These are phyloP conservation scores for Chaetomium sp. DNA, from an alignment of 2,329 filamentous ascomycete genomes.

Conservation along the genomic window DNA sequence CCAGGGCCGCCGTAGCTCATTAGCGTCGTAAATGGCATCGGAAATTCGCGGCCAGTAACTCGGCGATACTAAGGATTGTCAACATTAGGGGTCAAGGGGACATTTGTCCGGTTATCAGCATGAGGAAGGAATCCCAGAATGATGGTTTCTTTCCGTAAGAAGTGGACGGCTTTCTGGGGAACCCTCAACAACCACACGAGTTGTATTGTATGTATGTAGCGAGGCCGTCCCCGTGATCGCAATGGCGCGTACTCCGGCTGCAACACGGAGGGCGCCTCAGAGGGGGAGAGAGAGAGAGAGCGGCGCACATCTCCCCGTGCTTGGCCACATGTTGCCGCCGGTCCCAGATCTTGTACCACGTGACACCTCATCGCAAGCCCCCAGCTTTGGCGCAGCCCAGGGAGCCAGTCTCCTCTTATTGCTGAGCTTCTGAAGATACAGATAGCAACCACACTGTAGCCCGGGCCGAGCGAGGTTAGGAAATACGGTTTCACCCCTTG, in stretches of 20 bases:
- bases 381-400: conserved; percentile 23
- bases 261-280: conserved; percentile 24
- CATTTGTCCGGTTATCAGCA: too few relatives aligned
- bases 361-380: conserved; percentile 35
- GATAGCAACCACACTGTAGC: conserved; percentile 11
- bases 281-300: conserved; percentile 9
- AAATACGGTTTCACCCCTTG: conserved; percentile 21
- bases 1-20: too few relatives aligned
- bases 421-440: conserved; percentile 18
- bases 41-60: too few relatives aligned
- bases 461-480: conserved; percentile 2
- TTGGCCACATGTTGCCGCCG: conserved; percentile 29
- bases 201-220: too few relatives aligned
- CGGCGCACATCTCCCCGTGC: conserved; percentile 28
- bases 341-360: conserved; percentile 46
- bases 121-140: too few relatives aligned
- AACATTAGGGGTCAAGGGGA: too few relatives aligned
- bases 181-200: too few relatives aligned
- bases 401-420: conserved; percentile 21
- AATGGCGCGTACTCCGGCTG: conserved; percentile 12
- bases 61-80: too few relatives aligned
- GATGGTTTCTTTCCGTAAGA: too few relatives aligned
- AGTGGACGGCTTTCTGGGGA: too few relatives aligned
- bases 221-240: too few relatives aligned
- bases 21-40: too few relatives aligned